These are phyloP conservation scores for Chrysoporthe austroafricana DNA, from an alignment of 2,329 filamentous ascomycete genomes.

Conservation along the genomic window DNA sequence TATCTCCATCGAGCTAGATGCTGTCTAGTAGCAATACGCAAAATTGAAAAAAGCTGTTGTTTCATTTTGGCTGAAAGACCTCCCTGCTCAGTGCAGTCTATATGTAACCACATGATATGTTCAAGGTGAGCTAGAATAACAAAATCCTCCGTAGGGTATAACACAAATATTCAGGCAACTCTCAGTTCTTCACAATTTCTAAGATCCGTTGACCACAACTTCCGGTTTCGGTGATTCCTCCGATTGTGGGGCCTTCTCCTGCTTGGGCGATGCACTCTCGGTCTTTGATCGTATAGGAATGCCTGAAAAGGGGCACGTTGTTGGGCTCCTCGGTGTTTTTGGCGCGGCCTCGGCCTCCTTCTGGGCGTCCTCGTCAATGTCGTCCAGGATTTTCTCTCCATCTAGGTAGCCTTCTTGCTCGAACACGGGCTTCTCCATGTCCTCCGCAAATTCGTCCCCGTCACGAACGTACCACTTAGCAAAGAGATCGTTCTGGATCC, in stretches of 20 bases:
- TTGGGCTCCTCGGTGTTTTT: constrained; percentile 19
- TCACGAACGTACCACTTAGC: constrained; percentile 80
- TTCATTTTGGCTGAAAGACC: too few species aligned
- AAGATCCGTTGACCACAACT: neutral
- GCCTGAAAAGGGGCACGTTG: constrained; percentile 27
- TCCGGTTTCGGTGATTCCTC: neutral
- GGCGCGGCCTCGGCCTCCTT: constrained; percentile 23
- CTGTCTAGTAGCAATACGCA: too few species aligned
- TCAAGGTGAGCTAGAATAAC: too few species aligned
- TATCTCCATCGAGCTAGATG: too few species aligned
- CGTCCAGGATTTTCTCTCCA: constrained; percentile 61
- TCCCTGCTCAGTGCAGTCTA: too few species aligned
- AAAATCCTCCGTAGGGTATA: too few species aligned
- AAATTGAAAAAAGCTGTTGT: too few species aligned
- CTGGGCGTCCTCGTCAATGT: constrained; percentile 40
- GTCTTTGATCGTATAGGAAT: constrained; percentile 25
- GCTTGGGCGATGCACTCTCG: constrained; percentile 26
- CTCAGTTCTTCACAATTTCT: too few species aligned
- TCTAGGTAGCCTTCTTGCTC: constrained; percentile 68
- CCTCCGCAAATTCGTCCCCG: constrained; percentile 61
- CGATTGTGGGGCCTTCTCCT: constrained; percentile 13
- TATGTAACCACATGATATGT: too few species aligned
- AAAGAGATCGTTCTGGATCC: constrained; percentile 87
- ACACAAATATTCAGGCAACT: too few species aligned
- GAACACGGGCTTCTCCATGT: constrained; percentile 51